Percentiles rank a stretch among this genome's conserved stretches.
Evolutionary conservation across 306 rosid genomes (phyloP).

Genomic region (Alnus glutinosa): DNA sequence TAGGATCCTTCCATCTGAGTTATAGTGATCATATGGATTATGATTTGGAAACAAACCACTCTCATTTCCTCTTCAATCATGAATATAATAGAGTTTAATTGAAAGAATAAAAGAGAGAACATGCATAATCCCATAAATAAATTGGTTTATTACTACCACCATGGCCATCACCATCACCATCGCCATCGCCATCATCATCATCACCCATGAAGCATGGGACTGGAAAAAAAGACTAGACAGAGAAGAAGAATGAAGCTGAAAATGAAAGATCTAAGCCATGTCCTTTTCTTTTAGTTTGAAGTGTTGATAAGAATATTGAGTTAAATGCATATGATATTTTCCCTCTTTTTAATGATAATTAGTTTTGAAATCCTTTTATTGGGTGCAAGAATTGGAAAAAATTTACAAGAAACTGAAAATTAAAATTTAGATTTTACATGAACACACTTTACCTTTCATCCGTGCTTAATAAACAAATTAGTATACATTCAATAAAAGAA

Average conservation of each 20-base stretch:
- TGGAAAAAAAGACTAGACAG: too few species aligned
- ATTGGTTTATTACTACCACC: not conserved
- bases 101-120: not conserved
- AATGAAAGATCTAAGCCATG: not conserved
- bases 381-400: not conserved
- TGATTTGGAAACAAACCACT: not conserved
- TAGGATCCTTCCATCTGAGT: conserved; percentile 2
- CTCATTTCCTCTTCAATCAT: not conserved
- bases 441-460: not conserved
- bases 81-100: not conserved
- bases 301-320: not conserved
- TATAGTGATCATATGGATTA: not conserved
- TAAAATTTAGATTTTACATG: not conserved
- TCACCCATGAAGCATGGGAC: too few species aligned
- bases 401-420: too few species aligned
- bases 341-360: not conserved
- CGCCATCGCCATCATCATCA: too few species aligned
- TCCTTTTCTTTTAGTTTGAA: not conserved
- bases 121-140: not conserved
- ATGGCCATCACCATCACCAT: too few species aligned
- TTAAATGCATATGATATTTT: not conserved
- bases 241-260: not conserved
- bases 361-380: not conserved
- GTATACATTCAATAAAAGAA: not conserved
- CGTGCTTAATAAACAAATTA: not conserved